Base-by-base conservation (phyloP, 495 filamentous ascomycete genomes). In the Penicillium ochrochloron region DNA sequence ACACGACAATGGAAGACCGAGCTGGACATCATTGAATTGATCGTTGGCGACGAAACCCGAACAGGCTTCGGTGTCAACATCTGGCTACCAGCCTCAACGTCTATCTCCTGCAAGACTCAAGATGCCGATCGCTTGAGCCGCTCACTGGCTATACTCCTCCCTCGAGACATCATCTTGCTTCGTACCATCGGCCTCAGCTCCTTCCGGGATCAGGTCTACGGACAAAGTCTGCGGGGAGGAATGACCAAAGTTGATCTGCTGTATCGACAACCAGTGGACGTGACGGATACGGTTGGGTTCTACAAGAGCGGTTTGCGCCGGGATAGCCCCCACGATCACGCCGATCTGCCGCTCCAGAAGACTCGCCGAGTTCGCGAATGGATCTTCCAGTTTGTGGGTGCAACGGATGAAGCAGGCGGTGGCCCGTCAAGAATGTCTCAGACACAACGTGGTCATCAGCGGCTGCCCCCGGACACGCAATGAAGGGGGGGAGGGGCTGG, bases 41-140 rank as follows among this genome's bases (percentile, higher is more conserved):
- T 93, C 1, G 91, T 97, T 1, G 93, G 90, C 14, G 94, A 98
- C 70, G 92, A 97, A 60, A 95, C 92, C 2, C 86, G 83, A 55
- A 87, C 90, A 14, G 91, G 91, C 15, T 96, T 97, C 73, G 85
- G 82, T 14, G 78, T 97, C 62, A 94, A 89, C 31, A 90, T 97
- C 66, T 97, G 94, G 94, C 79, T 96, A 15, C 74, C 81, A 3
- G 65, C 73, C 29, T 66, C 29, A 60, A 62, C 60, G 23, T 58
- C 64, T 56, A 33, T 55, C 15, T 57, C 52, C 65, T 59, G 53
- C 66, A 67, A 68, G 69, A 73, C 69, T 60, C 60, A 64, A 21
- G 42, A 71, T 44, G 57, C 64, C 21, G 68, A 72, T 73, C 8
- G 66, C 34, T 75, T 89, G 23, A 71, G 77, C 9, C 62, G 61